Conservation (phyloP, 163 green algal genomes). For the Chlamydomonas reinhardtii region DNA sequence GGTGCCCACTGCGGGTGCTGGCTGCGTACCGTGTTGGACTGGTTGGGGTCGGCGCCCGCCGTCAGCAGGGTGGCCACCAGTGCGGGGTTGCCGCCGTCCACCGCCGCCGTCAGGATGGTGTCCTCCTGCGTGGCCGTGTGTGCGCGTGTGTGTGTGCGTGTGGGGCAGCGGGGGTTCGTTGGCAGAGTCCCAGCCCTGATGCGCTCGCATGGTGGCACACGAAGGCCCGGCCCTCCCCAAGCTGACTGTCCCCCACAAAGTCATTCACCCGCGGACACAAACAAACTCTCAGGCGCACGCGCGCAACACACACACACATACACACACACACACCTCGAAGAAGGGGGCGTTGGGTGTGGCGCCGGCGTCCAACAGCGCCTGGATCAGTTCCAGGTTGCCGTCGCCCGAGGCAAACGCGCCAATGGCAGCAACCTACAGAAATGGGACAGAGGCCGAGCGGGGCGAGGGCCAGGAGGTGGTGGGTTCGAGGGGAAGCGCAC, state of each 20-base stretch:
- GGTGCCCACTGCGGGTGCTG: too few species aligned
- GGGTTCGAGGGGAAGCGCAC: too few species aligned
- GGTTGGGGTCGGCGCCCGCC: slow-evolving; percentile 26
- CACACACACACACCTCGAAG: slow-evolving; percentile 21
- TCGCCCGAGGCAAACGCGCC: slow-evolving; percentile 21
- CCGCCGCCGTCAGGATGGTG: slow-evolving; percentile 39
- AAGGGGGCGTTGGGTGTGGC: slow-evolving; percentile 24
- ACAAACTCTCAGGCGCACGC: too few species aligned
- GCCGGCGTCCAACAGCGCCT: slow-evolving; percentile 21
- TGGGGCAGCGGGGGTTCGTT: too few species aligned
- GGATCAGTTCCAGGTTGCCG: slow-evolving; percentile 43
- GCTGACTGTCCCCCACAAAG: too few species aligned
- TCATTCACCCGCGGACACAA: too few species aligned
- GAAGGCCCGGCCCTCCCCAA: too few species aligned
- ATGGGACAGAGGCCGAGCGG: too few species aligned
- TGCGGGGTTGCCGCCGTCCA: slow-evolving; percentile 32
- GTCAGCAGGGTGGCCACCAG: slow-evolving; percentile 30
- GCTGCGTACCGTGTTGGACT: slow-evolving; percentile 38
- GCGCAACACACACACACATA: too few species aligned
- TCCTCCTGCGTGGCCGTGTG: slow-evolving; percentile 3
- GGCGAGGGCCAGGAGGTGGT: not conserved
- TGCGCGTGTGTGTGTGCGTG: too few species aligned
- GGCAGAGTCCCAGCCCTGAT: too few species aligned
- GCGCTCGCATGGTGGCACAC: too few species aligned
- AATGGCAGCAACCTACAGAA: slow-evolving; percentile 22